Base-by-base conservation (phyloP, 331 rosid species). In the Pyrus hybrid region DNA sequence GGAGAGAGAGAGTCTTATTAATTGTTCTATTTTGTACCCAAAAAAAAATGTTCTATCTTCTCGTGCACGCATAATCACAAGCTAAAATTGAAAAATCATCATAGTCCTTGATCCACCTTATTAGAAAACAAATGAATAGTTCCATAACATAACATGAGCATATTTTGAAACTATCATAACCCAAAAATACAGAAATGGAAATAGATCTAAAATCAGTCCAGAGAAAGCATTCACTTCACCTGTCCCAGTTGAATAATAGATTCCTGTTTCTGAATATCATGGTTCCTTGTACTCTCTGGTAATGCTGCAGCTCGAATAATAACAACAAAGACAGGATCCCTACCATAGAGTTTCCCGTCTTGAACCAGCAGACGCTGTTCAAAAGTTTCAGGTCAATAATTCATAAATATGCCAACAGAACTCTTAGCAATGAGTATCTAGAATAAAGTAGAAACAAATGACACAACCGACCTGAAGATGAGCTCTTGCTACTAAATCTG, bases 401-500 rank as follows among this genome's bases (percentile, higher is more conserved):
- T 75, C 56, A 87, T 76, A 72, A 29, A 78, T 58, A 58, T 22
- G 20, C 74, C 56, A 62, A 78, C 57, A 63, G 67, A 37, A 71
- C 49, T 67, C 35, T n/a, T n/a, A 51, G 66, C 14, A 12, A 49
- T 18, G 0, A 56, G 57, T 28, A 73, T 35, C 71, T 76, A 33
- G 61, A 77, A n/a, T 28, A 66, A 80, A 45, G 43, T 26, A 74
- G 8, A 32, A 66, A 53, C 41, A 41, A 62, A 69, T 41, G 63
- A 45, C 25, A 68, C 20, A 68, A 75, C 79, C 70, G 68, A 91
- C 99, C 95, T 94, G 99, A 72, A 94, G 97, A 87, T 88, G 97
- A 76, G 99, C 87, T 79, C 99, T 92, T 72, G 99, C 88, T 68
- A 94, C 93, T 87, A 94, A 84, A 92, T 92, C 97, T 68, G 99